Evolutionary conservation across 805 yeast species (phyloP).

Genomic region (Barnettozyma wickerhamii): DNA sequence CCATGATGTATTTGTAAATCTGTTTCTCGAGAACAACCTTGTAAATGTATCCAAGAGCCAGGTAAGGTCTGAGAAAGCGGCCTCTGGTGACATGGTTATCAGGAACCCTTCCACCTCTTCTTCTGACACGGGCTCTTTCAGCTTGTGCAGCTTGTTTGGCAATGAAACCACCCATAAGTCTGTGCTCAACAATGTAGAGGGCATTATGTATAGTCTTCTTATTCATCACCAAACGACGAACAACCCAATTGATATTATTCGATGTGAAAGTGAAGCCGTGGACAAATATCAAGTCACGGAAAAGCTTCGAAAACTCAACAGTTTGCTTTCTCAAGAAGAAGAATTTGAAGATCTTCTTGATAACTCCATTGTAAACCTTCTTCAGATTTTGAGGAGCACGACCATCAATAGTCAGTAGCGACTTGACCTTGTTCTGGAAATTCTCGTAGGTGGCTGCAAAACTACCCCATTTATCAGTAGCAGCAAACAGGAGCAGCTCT

Average conservation of each 20-base stretch:
- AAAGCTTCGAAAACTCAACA: slow-evolving; percentile 9
- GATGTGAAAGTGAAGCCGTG: slow-evolving; percentile 29
- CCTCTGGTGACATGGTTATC: slow-evolving; percentile 23
- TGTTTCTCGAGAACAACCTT: slow-evolving; percentile 19
- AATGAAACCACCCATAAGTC: slow-evolving; percentile 34
- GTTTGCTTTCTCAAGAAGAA: slow-evolving; percentile 4
- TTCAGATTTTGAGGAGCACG: slow-evolving; percentile 20
- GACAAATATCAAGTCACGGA: slow-evolving; percentile 21
- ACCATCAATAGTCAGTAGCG: slow-evolving; percentile 13
- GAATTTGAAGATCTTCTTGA: slow-evolving; percentile 11
- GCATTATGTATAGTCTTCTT: slow-evolving; percentile 27
- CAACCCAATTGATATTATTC: slow-evolving; percentile 28
- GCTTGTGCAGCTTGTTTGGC: slow-evolving; percentile 11
- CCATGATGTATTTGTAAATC: slow-evolving; percentile 22
- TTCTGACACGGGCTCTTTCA: slow-evolving; percentile 12
- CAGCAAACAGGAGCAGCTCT: slow-evolving; percentile 27
- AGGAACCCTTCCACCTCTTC: slow-evolving; percentile 11
- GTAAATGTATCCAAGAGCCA: slow-evolving; percentile 26
- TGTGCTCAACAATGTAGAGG: slow-evolving; percentile 26
- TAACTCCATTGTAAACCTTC: slow-evolving; percentile 20
- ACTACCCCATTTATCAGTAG: slow-evolving; percentile 26
- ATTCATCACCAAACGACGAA: slow-evolving; percentile 25
- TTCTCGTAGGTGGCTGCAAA: slow-evolving; percentile 25
- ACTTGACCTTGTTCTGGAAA: slow-evolving; percentile 20
- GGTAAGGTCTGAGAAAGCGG: slow-evolving; percentile 21